A percentile compares a stretch with the other conserved stretches of the same genome.
phyloP scores from a whole-genome alignment of 352 stramenopile species.

The Pythium biforme region DNA sequence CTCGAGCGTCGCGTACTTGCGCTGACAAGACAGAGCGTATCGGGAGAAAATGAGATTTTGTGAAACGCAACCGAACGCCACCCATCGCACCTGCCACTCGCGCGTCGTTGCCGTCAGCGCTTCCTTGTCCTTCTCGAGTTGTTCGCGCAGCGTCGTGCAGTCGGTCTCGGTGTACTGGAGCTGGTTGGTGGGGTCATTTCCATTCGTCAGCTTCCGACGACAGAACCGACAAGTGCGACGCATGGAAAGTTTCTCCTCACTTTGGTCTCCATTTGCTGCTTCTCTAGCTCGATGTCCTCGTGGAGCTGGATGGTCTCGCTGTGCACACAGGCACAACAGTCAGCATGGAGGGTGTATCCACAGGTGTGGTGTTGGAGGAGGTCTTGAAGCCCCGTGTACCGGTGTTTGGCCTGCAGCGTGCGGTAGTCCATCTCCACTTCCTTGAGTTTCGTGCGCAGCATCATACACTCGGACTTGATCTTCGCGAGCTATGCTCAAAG shows the following conservation, averaged over 20 bases:
- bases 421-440: constrained; percentile 78
- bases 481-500: constrained; percentile 34
- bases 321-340: background rate
- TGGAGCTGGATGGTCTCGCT: constrained; percentile 52
- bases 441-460: constrained; percentile 68
- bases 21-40: too few relatives aligned
- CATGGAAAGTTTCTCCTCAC: too few relatives aligned
- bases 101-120: constrained; percentile 29
- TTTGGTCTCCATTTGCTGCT: constrained; percentile 65
- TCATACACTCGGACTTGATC: constrained; percentile 67
- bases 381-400: constrained; percentile 34
- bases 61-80: background rate
- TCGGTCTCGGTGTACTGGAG: constrained; percentile 77
- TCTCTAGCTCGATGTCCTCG: constrained; percentile 67
- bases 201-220: too few relatives aligned
- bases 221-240: too few relatives aligned
- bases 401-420: constrained; percentile 66
- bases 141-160: constrained; percentile 42
- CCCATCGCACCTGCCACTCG: constrained; percentile 47
- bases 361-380: too few relatives aligned
- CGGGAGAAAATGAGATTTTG: background rate
- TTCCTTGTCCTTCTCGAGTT: constrained; percentile 70
- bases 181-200: constrained; percentile 24
- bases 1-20: constrained; percentile 44
- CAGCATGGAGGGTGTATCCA: background rate